A percentile compares a stretch with the other conserved stretches of the same genome.
Conservation (phyloP, 495 filamentous ascomycete genomes). For the Podospora australis region DNA sequence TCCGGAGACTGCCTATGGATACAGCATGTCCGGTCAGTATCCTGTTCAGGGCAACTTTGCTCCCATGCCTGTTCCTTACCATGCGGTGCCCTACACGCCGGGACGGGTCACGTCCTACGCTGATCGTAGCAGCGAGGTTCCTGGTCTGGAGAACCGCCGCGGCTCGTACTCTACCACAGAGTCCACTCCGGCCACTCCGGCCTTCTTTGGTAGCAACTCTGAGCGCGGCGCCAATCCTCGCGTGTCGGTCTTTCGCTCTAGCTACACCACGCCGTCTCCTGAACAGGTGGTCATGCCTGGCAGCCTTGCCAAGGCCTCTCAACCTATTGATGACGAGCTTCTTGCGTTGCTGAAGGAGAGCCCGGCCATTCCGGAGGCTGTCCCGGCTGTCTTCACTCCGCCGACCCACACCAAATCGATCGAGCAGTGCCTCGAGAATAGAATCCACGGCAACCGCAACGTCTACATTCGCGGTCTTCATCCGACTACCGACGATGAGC, state of each 20-base stretch:
- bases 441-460: constrained; percentile 76
- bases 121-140: constrained; percentile 44
- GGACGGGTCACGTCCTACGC: constrained; percentile 34
- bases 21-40: constrained; percentile 25
- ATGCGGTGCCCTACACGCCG: constrained; percentile 44
- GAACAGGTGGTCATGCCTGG: constrained; percentile 44
- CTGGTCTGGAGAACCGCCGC: constrained; percentile 54
- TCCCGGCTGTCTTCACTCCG: constrained; percentile 76
- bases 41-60: constrained; percentile 31
- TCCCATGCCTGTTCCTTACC: constrained; percentile 26
- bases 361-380: constrained; percentile 79
- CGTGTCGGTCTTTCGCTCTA: constrained; percentile 54
- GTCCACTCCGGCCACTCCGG: constrained; percentile 54
- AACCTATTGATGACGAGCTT: constrained; percentile 54
- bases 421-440: constrained; percentile 86
- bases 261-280: constrained; percentile 57
- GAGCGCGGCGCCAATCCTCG: constrained; percentile 45
- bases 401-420: constrained; percentile 71
- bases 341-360: constrained; percentile 64
- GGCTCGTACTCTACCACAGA: constrained; percentile 66
- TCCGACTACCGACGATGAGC: constrained; percentile 89
- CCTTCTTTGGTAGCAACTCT: constrained; percentile 50
- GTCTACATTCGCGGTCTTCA: constrained; percentile 96
- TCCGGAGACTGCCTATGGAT: constrained; percentile 21
- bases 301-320: constrained; percentile 37